Evolutionary conservation across 2,329 filamentous ascomycete genomes (phyloP).

Genomic region (Albophoma yamanashiensis): DNA sequence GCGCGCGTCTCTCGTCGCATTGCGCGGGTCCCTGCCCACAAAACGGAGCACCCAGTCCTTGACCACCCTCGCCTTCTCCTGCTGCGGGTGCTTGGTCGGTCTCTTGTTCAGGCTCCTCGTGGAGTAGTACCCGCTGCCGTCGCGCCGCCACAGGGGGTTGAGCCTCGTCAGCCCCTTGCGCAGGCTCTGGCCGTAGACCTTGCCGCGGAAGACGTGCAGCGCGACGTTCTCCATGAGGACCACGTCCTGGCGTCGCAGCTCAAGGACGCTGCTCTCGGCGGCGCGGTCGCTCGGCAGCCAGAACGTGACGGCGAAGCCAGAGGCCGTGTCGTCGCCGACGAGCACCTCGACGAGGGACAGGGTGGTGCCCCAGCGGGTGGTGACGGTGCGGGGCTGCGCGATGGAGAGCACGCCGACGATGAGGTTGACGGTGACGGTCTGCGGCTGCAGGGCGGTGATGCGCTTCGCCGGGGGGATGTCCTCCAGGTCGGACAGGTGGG

Average conservation of each 20-base stretch:
- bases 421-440: constrained; percentile 73
- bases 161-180: constrained; percentile 60
- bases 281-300: constrained; percentile 51
- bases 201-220: constrained; percentile 61
- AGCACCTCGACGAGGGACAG: constrained; percentile 65
- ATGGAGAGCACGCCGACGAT: constrained; percentile 72
- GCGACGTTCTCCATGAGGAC: constrained; percentile 72
- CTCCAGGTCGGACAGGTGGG: constrained; percentile 43
- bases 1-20: constrained; percentile 5
- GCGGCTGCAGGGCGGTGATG: constrained; percentile 58
- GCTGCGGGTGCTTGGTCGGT: constrained; percentile 31
- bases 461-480: constrained; percentile 59
- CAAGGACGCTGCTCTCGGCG: constrained; percentile 20
- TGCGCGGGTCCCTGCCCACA: constrained; percentile 34
- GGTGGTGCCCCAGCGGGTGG: constrained; percentile 50
- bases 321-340: constrained; percentile 75
- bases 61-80: constrained; percentile 55
- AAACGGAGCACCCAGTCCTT: constrained; percentile 67
- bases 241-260: constrained; percentile 61
- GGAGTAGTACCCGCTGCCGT: constrained; percentile 44
- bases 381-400: constrained; percentile 54
- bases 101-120: constrained; percentile 32
- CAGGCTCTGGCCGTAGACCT: constrained; percentile 78
- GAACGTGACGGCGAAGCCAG: constrained; percentile 73
- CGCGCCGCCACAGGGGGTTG: constrained; percentile 50